Evolutionary conservation across 257 asterid species (phyloP), one percentile per base, ranked within the genome.

Genomic region (Forsythia viridissima): DNA sequence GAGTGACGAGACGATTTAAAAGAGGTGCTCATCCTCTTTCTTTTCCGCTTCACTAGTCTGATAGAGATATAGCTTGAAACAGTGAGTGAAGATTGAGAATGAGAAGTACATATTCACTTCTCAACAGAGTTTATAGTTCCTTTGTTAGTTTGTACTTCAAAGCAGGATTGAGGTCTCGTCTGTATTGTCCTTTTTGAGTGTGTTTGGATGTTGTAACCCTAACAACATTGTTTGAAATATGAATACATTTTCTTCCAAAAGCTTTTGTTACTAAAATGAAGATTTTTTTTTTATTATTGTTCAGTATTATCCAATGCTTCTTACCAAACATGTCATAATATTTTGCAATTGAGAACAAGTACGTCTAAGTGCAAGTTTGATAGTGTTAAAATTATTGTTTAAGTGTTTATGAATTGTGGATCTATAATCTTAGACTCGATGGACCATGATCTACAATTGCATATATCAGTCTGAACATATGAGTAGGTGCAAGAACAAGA

Each of bases 1-100:
- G 96, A 88, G 98, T 74, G 98, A 93, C 85, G 98, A 87, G 98
- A 91, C 87, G 69, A 85, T 80, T 86, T 77, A 77, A 81, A 79
- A 78, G 69, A 76, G 70, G 18, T 86, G 97, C 95, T 93, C 97
- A 89, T 93, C 97, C 99, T 95, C 97, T 90, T 92, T 91, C 98
- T 89, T 89, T 83, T 88, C 90, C 85, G 4, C 86, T 82, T 88
- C 89, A 83, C 82, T 90, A 79, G 76, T 75, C 85, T 75, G 86
- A 82, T 72, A 63, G 24, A 77, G 86, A 73, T 77, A 81, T 74
- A 61, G 68, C 52, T 71, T 70, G 72, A 76, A 85, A 52, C 5
- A 77, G 71, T 51, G 51, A 70, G 77, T 75, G 86, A 80, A 72
- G 10, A 79, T 79, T 85, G 89, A 76, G 76, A 21, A 55, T 76